phyloP scores from a whole-genome alignment of 1,139 yeast genomes.

The Yamadazyma aaseri region DNA sequence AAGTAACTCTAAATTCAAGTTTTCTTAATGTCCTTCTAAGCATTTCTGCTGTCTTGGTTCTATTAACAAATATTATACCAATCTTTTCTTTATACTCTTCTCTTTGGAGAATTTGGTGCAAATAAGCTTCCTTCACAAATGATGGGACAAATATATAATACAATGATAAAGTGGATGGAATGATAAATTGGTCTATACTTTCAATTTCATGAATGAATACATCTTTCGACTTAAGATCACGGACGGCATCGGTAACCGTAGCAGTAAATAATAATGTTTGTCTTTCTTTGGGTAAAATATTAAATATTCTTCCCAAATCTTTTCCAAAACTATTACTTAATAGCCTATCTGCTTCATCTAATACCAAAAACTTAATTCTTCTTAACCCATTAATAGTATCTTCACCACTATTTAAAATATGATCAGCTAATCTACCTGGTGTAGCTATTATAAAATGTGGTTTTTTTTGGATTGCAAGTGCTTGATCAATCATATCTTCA shows the following conservation, averaged over 20 bases:
- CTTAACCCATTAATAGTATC: constrained; percentile 80
- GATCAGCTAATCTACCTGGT: constrained; percentile 96
- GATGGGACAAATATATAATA: constrained; percentile 65
- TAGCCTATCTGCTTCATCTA: constrained; percentile 95
- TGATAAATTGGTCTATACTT: constrained; percentile 64
- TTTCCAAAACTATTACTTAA: constrained; percentile 80
- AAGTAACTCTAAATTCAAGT: constrained; percentile 77
- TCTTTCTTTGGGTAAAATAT: constrained; percentile 69
- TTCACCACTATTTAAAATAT: constrained; percentile 82
- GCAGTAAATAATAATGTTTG: constrained; percentile 94
- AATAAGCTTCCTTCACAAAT: constrained; percentile 86
- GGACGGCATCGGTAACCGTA: constrained; percentile 89
- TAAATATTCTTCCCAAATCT: constrained; percentile 72
- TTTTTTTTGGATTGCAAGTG: constrained; percentile 71
- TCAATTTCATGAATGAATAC: constrained; percentile 85
- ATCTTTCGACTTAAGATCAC: constrained; percentile 72
- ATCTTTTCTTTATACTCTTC: constrained; percentile 64
- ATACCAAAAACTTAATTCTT: constrained; percentile 74
- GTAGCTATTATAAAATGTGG: constrained; percentile 97
- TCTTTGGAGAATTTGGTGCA: constrained; percentile 63
- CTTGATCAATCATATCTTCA: constrained; percentile 85
- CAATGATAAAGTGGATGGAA: constrained; percentile 70
- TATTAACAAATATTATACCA: constrained; percentile 85
- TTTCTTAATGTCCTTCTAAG: constrained; percentile 71
- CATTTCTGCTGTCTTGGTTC: constrained; percentile 87